Evolutionary conservation across 2,329 filamentous ascomycete genomes (phyloP), one percentile per base, ranked within the genome.

Genomic region (Paecilomyces formosus): DNA sequence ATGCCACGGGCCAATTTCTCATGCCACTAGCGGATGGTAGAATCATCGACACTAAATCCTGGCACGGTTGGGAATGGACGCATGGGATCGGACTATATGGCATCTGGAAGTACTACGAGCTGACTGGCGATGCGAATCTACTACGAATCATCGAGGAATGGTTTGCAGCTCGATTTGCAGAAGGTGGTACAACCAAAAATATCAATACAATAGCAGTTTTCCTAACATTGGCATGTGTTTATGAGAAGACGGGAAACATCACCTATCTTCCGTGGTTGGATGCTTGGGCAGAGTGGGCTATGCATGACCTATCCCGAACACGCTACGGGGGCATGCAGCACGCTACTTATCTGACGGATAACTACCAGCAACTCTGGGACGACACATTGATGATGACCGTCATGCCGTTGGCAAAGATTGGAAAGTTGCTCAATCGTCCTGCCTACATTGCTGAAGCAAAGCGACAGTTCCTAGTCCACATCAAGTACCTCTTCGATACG

Each of bases 321-420:
- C 83, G 82, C 55, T 87, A 85, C 68, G 88, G 86, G 53, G 79
- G 87, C 58, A 88, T 91, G 79, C 88, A 91, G 72, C 88, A 89
- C 72, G 83, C 88, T 61, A 92, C 89, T 0, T 92, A 92, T 65
- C 74, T 87, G 31, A 81, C 84, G 2, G 80, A 83, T 62, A 91
- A 93, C 72, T 80, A 85, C 61, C 82, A 90, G 70, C 87, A 92
- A 76, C 79, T 92, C 22, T 93, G 89, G 89, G 89, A 92, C 64
- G 89, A 93, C 70, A 93, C 89, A 5, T 79, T 93, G 52, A 92
- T 93, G 89, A 93, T 93, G 89, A 92, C 88, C 0, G 89, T 91
- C 5, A 76, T 92, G 73, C 89, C 89, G 1, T 79, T 92, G 18
- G 88, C 88, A 18, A 92, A 92, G 76, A 92, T 92, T 61, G 89